Evolutionary conservation across 257 asterid genomes (phyloP), one percentile per base, ranked within the genome.

Genomic region (Scutellaria baicalensis): DNA sequence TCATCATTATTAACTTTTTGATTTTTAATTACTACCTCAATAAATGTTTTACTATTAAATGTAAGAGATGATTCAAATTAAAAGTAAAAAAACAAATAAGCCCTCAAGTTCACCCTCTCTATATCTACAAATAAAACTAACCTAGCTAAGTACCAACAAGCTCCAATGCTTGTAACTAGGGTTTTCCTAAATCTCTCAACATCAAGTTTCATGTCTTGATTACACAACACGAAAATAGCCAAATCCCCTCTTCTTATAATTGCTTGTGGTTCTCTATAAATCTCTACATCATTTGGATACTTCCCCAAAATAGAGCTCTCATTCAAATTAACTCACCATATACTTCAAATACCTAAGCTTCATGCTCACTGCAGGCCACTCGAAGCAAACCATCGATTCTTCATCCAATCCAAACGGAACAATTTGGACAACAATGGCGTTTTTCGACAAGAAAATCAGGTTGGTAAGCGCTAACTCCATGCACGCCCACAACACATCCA

Each of bases 391-490:
- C n/a, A 33, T 62, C 1, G 92, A 84, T 20, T 75, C 10, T 1
- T 1, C 0, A 0, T 21, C 71, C 66, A 66, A 4, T 61, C 81
- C 93, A 20, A 82, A 49, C 1, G 93, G 96, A 23, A 80, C 64
- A 0, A 91, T 82, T 44, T 91, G 96, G 4, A 77, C 16, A 0
- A 87, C 68, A 4, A 84, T 69, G 2, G 96, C 90, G 1, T 84
- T 76, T 38, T 84, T 82, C 0, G 94, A 89, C 0, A 90, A 77
- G 48, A 83, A 90, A 20, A 88, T 84, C 92, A 90, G 82, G 72
- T 90, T 90, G 0, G 92, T 83, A 1, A 90, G 84, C 0, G 91
- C 92, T n/a, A 6, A 96, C 96, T 23, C 97, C 96, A 12, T 90
- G 97, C 5, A 88, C 86, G 6, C 94, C 95, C 59, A 84, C 21